Evolutionary conservation across 352 stramenopile species (phyloP), one percentile per base, ranked within the genome.

Genomic region (Globisporangium apiculatum): DNA sequence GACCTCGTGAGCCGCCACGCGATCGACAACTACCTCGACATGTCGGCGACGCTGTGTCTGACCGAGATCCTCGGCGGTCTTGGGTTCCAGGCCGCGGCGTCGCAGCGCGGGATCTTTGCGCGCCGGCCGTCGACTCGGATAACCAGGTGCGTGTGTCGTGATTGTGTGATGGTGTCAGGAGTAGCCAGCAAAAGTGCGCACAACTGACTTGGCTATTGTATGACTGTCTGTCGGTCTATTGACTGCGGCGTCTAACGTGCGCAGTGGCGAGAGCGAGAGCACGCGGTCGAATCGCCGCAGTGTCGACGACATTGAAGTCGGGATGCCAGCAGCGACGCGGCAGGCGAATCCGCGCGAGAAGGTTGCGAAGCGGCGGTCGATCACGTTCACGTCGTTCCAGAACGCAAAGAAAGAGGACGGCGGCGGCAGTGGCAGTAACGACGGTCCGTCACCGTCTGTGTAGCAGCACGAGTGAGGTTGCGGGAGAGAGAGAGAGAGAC

Each of bases 1-100:
- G 71, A 83, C 45, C 61, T 80, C 31, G 77, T 84, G 47, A 89
- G 79, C 68, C 80, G 78, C 38, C 78, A 90, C 38, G 83, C 73
- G 17, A 93, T 93, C 51, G 83, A 91, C 61, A 93, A 93, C 67
- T 93, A 89, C 56, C 65, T 93, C 45, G 79, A 93, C 51, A 91
- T 93, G 79, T 91, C 81, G 2, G 72, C 83, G 14, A 89, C 75
- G 40, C 76, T 87, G 57, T 76, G 78, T 52, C 68, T 93, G 7
- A 86, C 73, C 0, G 78, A 91, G 53, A 79, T 91, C 48, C 48
- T 89, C 12, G 76, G 71, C 14, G 73, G 73, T 1, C 62, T 93
- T 10, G 78, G 80, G 24, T 87, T 88, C 46, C 68, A 79, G 48
- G 69, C 71, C 4, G 67, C 74, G 6, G 70, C 76, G 18, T 43